phyloP scores from a whole-genome alignment of 164 flowering plant species.

The Vitis labrusca region DNA sequence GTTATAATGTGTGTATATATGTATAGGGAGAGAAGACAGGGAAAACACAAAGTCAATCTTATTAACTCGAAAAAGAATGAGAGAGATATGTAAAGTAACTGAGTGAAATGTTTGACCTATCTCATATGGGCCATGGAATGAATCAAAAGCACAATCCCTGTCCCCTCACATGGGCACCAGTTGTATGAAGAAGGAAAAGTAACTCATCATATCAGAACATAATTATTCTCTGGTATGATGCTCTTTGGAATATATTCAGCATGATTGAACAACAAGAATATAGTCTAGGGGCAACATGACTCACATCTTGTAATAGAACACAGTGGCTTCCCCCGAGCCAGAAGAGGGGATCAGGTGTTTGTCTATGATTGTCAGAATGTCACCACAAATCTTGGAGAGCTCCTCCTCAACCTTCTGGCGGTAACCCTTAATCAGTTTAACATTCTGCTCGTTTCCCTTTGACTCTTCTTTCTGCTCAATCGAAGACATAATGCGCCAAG shows the following conservation, averaged over 20 bases:
- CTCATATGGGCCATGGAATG: not conserved
- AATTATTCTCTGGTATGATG: not conserved
- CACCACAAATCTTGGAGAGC: slow-evolving; percentile 73
- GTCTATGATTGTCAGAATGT: slow-evolving; percentile 73
- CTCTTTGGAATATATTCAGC: not conserved
- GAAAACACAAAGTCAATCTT: not conserved
- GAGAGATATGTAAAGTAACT: not conserved
- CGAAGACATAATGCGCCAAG: slow-evolving; percentile 92
- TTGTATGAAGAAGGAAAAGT: not conserved
- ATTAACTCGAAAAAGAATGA: too few relatives aligned
- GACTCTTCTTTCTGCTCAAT: slow-evolving; percentile 91
- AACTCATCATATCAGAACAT: slow-evolving; percentile 3
- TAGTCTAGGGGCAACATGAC: slow-evolving; percentile 13
- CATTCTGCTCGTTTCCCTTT: slow-evolving; percentile 77
- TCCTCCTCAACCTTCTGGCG: slow-evolving; percentile 86
- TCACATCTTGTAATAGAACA: slow-evolving; percentile 90
- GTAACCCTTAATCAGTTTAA: slow-evolving; percentile 63
- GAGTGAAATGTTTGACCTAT: not conserved
- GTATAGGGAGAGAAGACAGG: not conserved
- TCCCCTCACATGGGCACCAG: slow-evolving; percentile 2
- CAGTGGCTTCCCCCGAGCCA: slow-evolving; percentile 70
- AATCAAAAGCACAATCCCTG: too few relatives aligned
- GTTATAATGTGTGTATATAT: not conserved
- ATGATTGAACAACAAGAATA: not conserved
- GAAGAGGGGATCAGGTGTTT: slow-evolving; percentile 77